Evolutionary conservation across 805 yeast species (phyloP).

Genomic region (Ogataea minuta): DNA sequence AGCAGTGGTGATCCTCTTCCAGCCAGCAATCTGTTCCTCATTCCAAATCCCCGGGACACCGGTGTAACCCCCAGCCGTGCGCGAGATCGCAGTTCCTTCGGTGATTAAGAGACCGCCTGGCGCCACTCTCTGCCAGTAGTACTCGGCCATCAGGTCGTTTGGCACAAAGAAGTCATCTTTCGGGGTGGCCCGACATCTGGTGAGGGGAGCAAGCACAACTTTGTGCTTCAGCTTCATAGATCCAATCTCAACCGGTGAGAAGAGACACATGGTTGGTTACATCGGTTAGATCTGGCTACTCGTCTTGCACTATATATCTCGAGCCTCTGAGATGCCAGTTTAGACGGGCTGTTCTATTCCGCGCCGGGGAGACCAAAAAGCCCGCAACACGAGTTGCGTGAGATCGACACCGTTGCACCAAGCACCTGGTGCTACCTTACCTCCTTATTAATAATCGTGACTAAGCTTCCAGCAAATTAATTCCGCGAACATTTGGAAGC

Average conservation of each 20-base stretch:
- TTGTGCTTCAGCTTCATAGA: conserved; percentile 22
- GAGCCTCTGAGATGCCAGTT: no score
- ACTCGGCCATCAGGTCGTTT: conserved; percentile 43
- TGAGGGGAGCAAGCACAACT: background rate
- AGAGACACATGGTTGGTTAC: no score
- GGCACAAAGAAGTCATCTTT: conserved; percentile 33
- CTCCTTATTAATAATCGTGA: no score
- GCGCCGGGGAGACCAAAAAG: no score
- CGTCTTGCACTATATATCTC: no score
- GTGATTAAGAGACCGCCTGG: conserved; percentile 56
- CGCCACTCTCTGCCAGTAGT: conserved; percentile 52
- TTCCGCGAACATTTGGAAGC: no score
- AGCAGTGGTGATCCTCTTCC: conserved; percentile 45
- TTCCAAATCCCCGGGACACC: conserved; percentile 49
- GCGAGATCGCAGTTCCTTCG: conserved; percentile 52
- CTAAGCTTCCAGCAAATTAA: no score
- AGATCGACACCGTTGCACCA: no score
- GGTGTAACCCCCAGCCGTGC: conserved; percentile 39
- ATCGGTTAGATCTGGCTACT: no score
- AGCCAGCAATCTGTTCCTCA: conserved; percentile 42
- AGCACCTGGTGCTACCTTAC: no score
- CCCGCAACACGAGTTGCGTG: no score
- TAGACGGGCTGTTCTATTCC: no score
- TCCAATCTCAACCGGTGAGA: conserved; percentile 43
- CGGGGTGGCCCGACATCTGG: background rate